A percentile compares a stretch with the other conserved stretches of the same genome.
Conservation (phyloP, 768 basidiomycete genomes). For the Russula olivacea region DNA sequence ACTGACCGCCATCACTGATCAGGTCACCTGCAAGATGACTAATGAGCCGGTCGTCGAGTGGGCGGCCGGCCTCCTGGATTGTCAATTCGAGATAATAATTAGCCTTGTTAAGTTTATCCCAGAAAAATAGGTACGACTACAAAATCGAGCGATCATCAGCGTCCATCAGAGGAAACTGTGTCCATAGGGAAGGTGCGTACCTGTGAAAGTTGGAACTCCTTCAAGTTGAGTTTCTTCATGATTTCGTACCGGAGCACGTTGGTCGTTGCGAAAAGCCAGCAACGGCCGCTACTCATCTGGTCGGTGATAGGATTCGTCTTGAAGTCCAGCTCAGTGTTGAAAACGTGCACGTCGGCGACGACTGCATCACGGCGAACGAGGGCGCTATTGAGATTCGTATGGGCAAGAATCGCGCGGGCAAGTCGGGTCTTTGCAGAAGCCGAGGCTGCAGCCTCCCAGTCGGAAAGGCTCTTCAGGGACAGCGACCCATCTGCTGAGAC, state of each 20-base stretch:
- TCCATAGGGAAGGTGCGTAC: constrained; percentile 33
- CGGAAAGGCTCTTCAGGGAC: constrained; percentile 47
- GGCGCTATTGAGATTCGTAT: constrained; percentile 57
- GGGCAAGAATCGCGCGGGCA: constrained; percentile 69
- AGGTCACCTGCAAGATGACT: constrained; percentile 68
- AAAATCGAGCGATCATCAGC: not conserved
- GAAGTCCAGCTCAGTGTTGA: constrained; percentile 75
- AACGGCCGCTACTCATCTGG: constrained; percentile 84
- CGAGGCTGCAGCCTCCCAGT: constrained; percentile 60
- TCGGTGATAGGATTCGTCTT: constrained; percentile 80
- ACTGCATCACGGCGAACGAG: constrained; percentile 57
- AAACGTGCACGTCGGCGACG: constrained; percentile 67
- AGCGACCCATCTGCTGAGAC: constrained; percentile 57
- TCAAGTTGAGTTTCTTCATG: constrained; percentile 79
- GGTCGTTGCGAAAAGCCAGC: constrained; percentile 94
- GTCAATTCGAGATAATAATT: constrained; percentile 90
- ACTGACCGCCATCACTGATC: constrained; percentile 89
- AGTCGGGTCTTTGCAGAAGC: constrained; percentile 59
- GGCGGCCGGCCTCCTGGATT: constrained; percentile 72
- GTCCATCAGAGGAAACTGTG: not conserved
- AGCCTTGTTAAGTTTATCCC: constrained; percentile 91
- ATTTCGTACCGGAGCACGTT: constrained; percentile 78
- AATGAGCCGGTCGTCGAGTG: constrained; percentile 80
- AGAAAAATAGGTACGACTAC: constrained; percentile 90
- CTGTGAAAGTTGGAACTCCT: constrained; percentile 90